These are phyloP conservation scores for Monosporozyma aerobia DNA, from an alignment of 805 yeast genomes.

Conservation along the genomic window DNA sequence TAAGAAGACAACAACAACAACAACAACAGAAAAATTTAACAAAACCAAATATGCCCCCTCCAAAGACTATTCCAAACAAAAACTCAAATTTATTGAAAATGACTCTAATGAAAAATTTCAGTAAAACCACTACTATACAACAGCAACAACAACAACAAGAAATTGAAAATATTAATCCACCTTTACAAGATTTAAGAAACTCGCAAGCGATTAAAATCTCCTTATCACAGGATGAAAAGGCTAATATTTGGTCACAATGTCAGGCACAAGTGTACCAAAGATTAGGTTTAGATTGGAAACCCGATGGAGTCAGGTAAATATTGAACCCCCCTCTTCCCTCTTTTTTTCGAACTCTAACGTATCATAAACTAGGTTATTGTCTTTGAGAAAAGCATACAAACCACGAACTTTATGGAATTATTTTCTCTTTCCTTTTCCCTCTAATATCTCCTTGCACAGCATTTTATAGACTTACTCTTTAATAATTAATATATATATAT, in stretches of 20 bases:
- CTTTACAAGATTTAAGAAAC: background rate
- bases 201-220: constrained; percentile 12
- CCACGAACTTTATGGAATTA: background rate
- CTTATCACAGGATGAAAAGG: constrained; percentile 48
- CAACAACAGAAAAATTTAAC: too few relatives aligned
- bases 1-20: constrained; percentile 8
- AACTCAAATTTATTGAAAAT: constrained; percentile 21
- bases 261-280: constrained; percentile 50
- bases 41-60: constrained; percentile 31
- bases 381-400: background rate
- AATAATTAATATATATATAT: background rate
- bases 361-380: too few relatives aligned
- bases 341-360: too few relatives aligned
- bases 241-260: constrained; percentile 52
- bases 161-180: background rate
- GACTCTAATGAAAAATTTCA: constrained; percentile 26
- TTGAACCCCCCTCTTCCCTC: background rate
- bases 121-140: background rate
- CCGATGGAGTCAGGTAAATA: constrained; percentile 29
- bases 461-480: background rate
- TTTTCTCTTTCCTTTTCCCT: background rate
- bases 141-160: constrained; percentile 1
- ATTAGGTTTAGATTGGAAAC: constrained; percentile 53
- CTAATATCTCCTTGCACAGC: background rate
- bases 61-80: constrained; percentile 19